phyloP scores from a whole-genome alignment of 768 basidiomycete species.

The Galerina marginata region DNA sequence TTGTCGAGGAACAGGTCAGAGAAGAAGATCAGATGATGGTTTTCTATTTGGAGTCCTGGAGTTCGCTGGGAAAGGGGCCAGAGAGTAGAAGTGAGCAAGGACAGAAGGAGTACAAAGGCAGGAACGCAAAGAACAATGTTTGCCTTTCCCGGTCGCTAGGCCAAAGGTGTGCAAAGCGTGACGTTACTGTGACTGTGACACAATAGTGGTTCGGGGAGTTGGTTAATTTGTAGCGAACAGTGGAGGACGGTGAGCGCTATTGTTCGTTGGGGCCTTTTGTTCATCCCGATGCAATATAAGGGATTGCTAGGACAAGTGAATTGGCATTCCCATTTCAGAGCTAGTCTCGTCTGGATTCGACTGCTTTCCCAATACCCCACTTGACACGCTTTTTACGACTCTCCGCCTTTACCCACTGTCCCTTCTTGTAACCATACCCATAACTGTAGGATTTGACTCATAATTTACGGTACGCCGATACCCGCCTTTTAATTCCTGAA shows the following conservation, averaged over 20 bases:
- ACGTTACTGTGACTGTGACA: conserved; percentile 16
- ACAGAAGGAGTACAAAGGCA: conserved; percentile 14
- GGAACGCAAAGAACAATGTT: conserved; percentile 16
- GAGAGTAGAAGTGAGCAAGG: neutral
- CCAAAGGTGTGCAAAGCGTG: conserved; percentile 17
- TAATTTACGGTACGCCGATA: conserved; percentile 14
- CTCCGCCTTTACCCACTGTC: conserved; percentile 13
- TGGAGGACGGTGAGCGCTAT: conserved; percentile 9
- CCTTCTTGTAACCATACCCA: conserved; percentile 5
- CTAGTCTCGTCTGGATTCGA: conserved; percentile 34
- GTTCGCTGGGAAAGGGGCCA: neutral
- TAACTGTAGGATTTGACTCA: conserved; percentile 2
- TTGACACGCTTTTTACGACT: conserved; percentile 13
- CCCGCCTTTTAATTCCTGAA: conserved; percentile 5
- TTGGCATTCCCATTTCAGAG: conserved; percentile 29
- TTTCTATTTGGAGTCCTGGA: neutral
- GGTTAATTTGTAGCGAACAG: conserved; percentile 13
- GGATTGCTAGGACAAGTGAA: conserved; percentile 2
- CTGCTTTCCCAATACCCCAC: neutral
- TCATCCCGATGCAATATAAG: conserved; percentile 26
- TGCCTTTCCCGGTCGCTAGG: conserved; percentile 11
- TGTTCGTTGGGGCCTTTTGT: conserved; percentile 18
- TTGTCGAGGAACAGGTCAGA: neutral
- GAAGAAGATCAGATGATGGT: neutral
- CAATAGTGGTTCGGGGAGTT: conserved; percentile 7